Base-by-base conservation (phyloP, 2,329 filamentous ascomycete genomes). In the Colletotrichum sansevieriae region DNA sequence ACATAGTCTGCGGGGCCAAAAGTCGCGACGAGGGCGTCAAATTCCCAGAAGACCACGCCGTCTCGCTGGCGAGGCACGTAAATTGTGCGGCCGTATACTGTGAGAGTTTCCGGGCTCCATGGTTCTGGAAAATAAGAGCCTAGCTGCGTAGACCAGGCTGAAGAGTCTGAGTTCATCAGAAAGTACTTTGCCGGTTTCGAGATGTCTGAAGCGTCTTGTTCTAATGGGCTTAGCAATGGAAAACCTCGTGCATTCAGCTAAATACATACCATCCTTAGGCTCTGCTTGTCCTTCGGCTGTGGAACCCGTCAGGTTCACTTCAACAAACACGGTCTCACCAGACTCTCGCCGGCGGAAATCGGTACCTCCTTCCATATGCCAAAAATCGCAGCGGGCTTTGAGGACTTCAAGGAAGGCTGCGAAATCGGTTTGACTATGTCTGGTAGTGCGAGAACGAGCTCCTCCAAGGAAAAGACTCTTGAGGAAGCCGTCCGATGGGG, bases 1-100 rank as follows among this genome's bases (percentile, higher is more conserved):
- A 95, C 92, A 79, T 95, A 96, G 80, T 96, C 93, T 33, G 93
- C 93, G 1, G 92, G 92, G 0, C 93, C 93, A 51, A 94, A 89
- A 2, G 84, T 83, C 6, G 85, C 85, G 66, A 92, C 93, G 1
- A 95, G 85, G 41, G 91, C 85, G 13, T 83, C 74, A 73, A 95
- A 96, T 10, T 87, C 85, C 87, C 91, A 94, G 63, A 84, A 84
- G 0, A 89, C 86, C 1, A 87, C 80, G 18, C 90, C 88, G 29
- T 85, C 79, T 70, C 85, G 79, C 43, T 90, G 85, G 3, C 83
- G 82, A 1, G 90, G 88, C 3, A 93, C 84, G 1, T 77, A 74
- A 2, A 95, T 81, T 2, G 80, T 82, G 41, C 92, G 87, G 2
- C 91, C 91, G 73, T 94, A 94, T 1, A 88, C 84, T 5, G 83